These are phyloP conservation scores for Pseudonitzschia delicatissima DNA, from an alignment of 108 stramenopile species.

Conservation along the genomic window DNA sequence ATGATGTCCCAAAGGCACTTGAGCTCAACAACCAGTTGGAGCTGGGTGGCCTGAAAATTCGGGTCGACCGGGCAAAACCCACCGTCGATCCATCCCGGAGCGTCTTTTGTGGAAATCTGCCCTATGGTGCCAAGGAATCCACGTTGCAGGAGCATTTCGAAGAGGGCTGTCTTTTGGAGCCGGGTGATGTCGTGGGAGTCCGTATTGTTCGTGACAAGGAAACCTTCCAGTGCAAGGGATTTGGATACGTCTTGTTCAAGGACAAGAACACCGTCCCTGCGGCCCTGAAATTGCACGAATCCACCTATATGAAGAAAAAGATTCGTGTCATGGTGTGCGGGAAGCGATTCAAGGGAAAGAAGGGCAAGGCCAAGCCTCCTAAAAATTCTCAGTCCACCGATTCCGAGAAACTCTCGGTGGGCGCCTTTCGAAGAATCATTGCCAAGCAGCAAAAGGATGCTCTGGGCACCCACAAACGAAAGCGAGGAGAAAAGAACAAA, in stretches of 20 bases:
- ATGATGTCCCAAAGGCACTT: slow-evolving; percentile 60
- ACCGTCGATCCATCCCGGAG: slow-evolving; percentile 55
- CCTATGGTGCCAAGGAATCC: slow-evolving; percentile 70
- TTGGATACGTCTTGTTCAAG: slow-evolving; percentile 72
- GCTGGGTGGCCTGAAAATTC: slow-evolving; percentile 31
- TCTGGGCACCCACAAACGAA: slow-evolving; percentile 15
- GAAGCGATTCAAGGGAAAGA: slow-evolving; percentile 64
- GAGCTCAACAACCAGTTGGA: slow-evolving; percentile 58
- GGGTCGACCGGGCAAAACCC: slow-evolving; percentile 45
- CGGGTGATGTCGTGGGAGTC: slow-evolving; percentile 51
- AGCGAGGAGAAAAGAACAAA: slow-evolving; percentile 52
- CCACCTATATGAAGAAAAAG: slow-evolving; percentile 59
- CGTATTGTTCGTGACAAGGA: slow-evolving; percentile 80
- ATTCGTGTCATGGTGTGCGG: slow-evolving; percentile 77
- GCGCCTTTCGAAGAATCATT: slow-evolving; percentile 37
- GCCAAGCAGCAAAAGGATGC: slow-evolving; percentile 48
- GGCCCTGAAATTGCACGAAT: slow-evolving; percentile 63
- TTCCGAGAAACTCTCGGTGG: slow-evolving; percentile 18
- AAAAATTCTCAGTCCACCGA: not conserved
- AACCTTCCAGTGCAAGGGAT: slow-evolving; percentile 75
- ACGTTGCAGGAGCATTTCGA: slow-evolving; percentile 60
- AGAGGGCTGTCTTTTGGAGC: slow-evolving; percentile 36
- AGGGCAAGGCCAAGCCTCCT: slow-evolving; percentile 13
- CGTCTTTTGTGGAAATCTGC: slow-evolving; percentile 80
- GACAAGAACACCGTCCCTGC: slow-evolving; percentile 52